A percentile compares a stretch with the other conserved stretches of the same genome.
These are phyloP conservation scores for Flaveria robusta DNA, from an alignment of 129 eudicot species.

Conservation along the genomic window DNA sequence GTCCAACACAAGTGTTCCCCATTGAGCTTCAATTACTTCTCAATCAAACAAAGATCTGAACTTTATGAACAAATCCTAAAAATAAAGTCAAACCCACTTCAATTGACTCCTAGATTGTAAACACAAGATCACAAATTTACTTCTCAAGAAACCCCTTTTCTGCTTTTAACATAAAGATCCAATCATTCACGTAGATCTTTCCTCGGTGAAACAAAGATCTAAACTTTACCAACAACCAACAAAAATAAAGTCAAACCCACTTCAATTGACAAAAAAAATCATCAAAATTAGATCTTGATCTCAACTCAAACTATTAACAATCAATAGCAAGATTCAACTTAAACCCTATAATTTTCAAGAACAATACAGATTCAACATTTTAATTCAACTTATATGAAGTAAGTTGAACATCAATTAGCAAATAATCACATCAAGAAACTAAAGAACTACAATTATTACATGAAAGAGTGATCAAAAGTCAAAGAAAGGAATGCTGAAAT, in stretches of 20 bases:
- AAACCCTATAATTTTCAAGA: not conserved
- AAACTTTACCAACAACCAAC: conserved; percentile 29
- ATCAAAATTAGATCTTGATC: conserved; percentile 19
- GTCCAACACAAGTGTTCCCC: conserved; percentile 99
- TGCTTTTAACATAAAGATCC: conserved; percentile 25
- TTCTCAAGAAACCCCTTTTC: conserved; percentile 24
- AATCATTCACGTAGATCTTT: not conserved
- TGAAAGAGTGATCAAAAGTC: conserved; percentile 12
- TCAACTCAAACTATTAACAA: conserved; percentile 15
- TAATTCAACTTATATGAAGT: conserved; percentile 1
- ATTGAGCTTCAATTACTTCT: conserved; percentile 41
- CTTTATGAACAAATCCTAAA: conserved; percentile 21
- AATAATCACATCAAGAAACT: conserved; percentile 16
- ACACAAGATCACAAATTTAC: conserved; percentile 19
- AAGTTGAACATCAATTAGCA: not conserved
- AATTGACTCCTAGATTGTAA: conserved; percentile 29
- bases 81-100: conserved; percentile 41
- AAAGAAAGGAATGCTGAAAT: not conserved
- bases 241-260: conserved; percentile 32
- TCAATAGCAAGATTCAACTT: conserved; percentile 18
- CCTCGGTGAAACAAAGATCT: conserved; percentile 30
- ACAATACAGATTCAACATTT: not conserved
- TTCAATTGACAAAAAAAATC: conserved; percentile 23
- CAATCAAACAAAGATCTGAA: conserved; percentile 32
- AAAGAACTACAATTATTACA: conserved; percentile 15